Evolutionary conservation across 2,329 filamentous ascomycete species (phyloP), one percentile per base, ranked within the genome.

Genomic region (Xylariaceae sp.): DNA sequence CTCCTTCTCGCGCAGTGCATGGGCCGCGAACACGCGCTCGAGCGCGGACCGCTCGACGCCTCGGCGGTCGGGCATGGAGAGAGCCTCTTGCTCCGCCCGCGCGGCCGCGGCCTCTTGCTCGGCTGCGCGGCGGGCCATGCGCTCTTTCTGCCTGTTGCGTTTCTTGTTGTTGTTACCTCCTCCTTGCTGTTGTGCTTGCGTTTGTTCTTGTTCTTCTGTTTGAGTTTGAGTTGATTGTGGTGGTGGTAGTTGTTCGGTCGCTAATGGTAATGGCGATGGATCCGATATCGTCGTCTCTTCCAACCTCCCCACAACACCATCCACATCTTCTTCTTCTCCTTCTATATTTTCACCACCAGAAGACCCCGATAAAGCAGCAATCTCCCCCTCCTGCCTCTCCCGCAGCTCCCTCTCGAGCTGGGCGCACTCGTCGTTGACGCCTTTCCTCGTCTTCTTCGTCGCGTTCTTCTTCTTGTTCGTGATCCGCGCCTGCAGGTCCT

Each of bases 391-490:
- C 39, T 92, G 86, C 49, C 73, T 70, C 54, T 85, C 81, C 46
- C 76, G 78, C 29, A 86, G 58, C 39, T 76, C 65, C 6, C 75
- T 68, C 60, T 90, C 85, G 48, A 88, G 68, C 37, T 76, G 70
- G 44, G 83, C 82, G 50, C 86, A 88, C 59, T 90, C 85, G 36
- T 83, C 73, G 28, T 84, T 87, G 56, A 90, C 70, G 18, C 82
- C 81, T 60, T 83, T 87, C 55, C 69, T 78, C 52, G 74, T 89
- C 78, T 80, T 88, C 67, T 97, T 98, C 32, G 84, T 94, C 12
- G 92, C 89, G 52, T 85, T 83, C 71, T 96, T 97, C 73, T 96
- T 98, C 74, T 96, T 97, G 66, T 84, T 88, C 4, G 87, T 96
- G 56, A 94, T 81, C 43, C 83, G 81, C 35, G 79, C 76, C 61